Evolutionary conservation across 768 basidiomycete species (phyloP), one percentile per base, ranked within the genome.

Genomic region (Rhodotorula babjevae): DNA sequence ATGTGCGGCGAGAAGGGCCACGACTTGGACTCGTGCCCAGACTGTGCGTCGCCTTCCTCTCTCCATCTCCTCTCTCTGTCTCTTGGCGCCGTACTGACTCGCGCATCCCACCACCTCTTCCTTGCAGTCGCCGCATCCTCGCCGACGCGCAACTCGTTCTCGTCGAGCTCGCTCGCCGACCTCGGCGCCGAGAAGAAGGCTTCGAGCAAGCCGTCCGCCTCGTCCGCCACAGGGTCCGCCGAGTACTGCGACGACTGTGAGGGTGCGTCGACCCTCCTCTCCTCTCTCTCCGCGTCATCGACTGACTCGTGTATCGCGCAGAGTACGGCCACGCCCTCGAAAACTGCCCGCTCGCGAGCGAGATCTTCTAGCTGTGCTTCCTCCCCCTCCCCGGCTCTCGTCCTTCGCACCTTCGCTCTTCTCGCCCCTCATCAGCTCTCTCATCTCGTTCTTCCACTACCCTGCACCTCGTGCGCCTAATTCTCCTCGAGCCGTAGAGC

Each of bases 191-290:
- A 46, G 42, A 14, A 4, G 5, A 27, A 42, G 25, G 12, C n/a
- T 14, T 3, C 44, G 40, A 31, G 36, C 60, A 42, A 7, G 19
- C 23, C 33, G n/a, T 29, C 53, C 12, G 53, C n/a, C 27, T 15
- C n/a, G 3, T 10, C n/a, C 11, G n/a, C 27, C 53, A 55, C 21
- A 40, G 79, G n/a, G n/a, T n/a, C 79, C 27, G 85, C 84, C 64
- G 77, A 86, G 53, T 90, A 86, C 78, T 93, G 92, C 79, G 89
- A 88, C 65, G 91, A 93, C 75, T 93, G 92, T 79, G 92, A 93
- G 50, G 82, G 86, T 86, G 68, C 84, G 85, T 50, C 15, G n/a
- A 4, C 49, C 46, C 61, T 42, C 47, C 68, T 57, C 40, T 4
- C 18, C 12, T n/a, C n/a, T 61, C 16, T 9, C 29, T 36, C 36